phyloP scores from a whole-genome alignment of 805 yeast genomes.

The Candida peoriensis region DNA sequence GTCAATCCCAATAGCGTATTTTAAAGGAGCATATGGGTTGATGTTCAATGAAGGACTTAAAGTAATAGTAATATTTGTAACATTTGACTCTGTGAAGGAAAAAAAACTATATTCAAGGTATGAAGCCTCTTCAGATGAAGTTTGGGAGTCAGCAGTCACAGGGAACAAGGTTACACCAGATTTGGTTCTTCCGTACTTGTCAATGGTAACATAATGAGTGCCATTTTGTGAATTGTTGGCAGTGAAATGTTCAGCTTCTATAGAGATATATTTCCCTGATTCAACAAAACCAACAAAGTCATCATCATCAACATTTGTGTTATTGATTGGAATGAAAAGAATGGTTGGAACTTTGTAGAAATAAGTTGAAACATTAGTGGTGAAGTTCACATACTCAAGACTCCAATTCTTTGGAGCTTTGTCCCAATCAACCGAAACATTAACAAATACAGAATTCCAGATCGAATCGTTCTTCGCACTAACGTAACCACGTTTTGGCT shows the following conservation, averaged over 20 bases:
- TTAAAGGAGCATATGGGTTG: conserved; percentile 10
- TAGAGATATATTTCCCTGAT: conserved; percentile 9
- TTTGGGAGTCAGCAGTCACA: conserved; percentile 10
- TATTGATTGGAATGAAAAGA: conserved; percentile 10
- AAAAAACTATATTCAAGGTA: conserved; percentile 9
- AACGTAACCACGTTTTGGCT: conserved; percentile 6
- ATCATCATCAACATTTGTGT: conserved; percentile 5
- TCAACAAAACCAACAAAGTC: conserved; percentile 9
- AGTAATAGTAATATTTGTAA: conserved; percentile 7
- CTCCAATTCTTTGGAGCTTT: conserved; percentile 9
- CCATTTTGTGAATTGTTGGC: conserved; percentile 3
- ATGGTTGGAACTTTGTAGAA: conserved; percentile 5
- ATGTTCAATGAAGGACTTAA: conserved; percentile 9
- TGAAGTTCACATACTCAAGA: conserved; percentile 10
- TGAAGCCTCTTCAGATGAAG: conserved; percentile 5
- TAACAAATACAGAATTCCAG: conserved; percentile 6
- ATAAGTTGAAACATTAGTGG: conserved; percentile 7
- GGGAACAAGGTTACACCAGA: conserved; percentile 12
- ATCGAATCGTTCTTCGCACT: conserved; percentile 6
- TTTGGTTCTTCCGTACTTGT: conserved; percentile 9
- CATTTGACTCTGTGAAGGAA: conserved; percentile 8
- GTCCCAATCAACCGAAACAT: conserved; percentile 10
- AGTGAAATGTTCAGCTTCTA: conserved; percentile 12
- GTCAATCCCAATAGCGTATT: conserved; percentile 10
- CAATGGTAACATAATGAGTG: conserved; percentile 8